These are phyloP conservation scores for Pseudogymnoascus sp. DNA, from an alignment of 2,329 filamentous ascomycete species.

Conservation along the genomic window DNA sequence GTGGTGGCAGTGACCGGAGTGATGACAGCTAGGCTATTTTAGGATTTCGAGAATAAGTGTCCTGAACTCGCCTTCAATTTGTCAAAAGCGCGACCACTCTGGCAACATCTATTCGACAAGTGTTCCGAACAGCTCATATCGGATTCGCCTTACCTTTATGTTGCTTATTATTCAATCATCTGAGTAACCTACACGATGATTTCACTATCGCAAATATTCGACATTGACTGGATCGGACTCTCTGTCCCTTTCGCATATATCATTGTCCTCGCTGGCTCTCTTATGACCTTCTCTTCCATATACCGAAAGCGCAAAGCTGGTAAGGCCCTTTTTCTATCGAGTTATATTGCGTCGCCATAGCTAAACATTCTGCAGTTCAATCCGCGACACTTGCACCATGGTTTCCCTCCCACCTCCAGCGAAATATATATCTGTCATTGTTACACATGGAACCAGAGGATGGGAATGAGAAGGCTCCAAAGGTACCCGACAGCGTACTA, in stretches of 20 bases:
- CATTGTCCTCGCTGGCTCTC: slow-evolving; percentile 73
- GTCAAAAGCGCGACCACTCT: not conserved
- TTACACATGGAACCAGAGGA: slow-evolving; percentile 64
- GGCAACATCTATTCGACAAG: not conserved
- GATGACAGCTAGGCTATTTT: not conserved
- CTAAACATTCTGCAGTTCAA: slow-evolving; percentile 45
- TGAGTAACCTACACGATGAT: not conserved
- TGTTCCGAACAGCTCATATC: slow-evolving; percentile 1
- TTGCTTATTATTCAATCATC: not conserved
- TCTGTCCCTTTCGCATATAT: slow-evolving; percentile 85
- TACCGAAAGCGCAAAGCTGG: slow-evolving; percentile 88
- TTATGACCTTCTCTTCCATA: slow-evolving; percentile 85
- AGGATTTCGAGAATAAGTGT: slow-evolving; percentile 6
- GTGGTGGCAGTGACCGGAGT: not conserved
- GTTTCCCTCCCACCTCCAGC: slow-evolving; percentile 85
- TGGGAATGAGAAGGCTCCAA: slow-evolving; percentile 56
- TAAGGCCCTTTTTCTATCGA: slow-evolving; percentile 35
- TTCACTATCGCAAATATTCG: slow-evolving; percentile 24
- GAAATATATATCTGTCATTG: slow-evolving; percentile 90
- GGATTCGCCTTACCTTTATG: not conserved
- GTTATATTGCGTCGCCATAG: slow-evolving; percentile 14
- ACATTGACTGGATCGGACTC: slow-evolving; percentile 73
- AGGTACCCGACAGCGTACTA: slow-evolving; percentile 73
- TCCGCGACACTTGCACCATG: slow-evolving; percentile 83
- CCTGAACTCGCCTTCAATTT: slow-evolving; percentile 3